Base-by-base conservation (phyloP, 2,329 filamentous ascomycete genomes). In the Aspergillus fischeri region DNA sequence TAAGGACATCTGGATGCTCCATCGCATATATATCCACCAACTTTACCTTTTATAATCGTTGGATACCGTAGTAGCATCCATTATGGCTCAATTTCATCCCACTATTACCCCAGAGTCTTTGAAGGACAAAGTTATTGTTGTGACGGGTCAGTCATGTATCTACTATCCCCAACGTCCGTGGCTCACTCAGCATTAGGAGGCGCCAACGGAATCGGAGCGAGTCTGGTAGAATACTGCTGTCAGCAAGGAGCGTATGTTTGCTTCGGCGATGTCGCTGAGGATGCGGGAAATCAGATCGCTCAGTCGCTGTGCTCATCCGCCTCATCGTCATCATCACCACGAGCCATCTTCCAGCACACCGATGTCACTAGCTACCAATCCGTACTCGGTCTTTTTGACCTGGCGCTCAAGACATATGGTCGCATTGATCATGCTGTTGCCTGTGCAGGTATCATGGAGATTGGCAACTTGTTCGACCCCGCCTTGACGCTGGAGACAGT, bases 371-470 rank as follows among this genome's bases (percentile, higher is more conserved):
- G 73, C 47, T 81, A 83, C 62, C 62, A 72, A n/a, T 74, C 77
- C 14, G 75, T 80, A 28, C 65, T 81, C 29, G 68, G 69, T 3
- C 68, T 83, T 4, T 83, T 82, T 64, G 75, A 80, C 25, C 59
- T 71, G 2, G 78, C 80, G 0, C 74, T 75, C 45, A 66, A 74
- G 6, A 72, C 69, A n/a, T 78, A 79, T 56, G 77, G 77, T 3
- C 70, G 69, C 5, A 73, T 83, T 24, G 80, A 83, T 56, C 76
- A 80, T 57, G 80, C 80, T 4, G 73, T 81, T 21, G 76, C 76
- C 3, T 78, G 75, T 32, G 81, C 80, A 1, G 80, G 78, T 0
- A 75, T 79, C 4, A 70, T 72, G 17, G 80, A 81, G 57, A 71
- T 73, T 5, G 70, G 69, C 0, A 75, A 77, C 47, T 78, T 77